Evolutionary conservation across 1,284 basidiomycete genomes (phyloP), one percentile per base, ranked within the genome.

Genomic region (Papiliotrema laurentii): DNA sequence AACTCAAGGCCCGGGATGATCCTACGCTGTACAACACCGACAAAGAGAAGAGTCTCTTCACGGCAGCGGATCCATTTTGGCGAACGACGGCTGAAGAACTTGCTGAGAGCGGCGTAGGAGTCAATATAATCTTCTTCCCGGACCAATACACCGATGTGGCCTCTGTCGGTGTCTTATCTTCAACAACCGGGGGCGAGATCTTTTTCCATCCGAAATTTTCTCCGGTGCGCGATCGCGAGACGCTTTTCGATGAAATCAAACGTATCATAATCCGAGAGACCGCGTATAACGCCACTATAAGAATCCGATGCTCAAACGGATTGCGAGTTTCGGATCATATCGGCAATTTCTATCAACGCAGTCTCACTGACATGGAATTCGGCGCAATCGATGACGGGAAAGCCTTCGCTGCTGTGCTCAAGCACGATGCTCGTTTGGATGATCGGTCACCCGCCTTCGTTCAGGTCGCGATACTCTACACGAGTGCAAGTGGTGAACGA

Each of bases 151-250:
- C 91, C 58, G 94, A 98, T 71, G 77, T 97, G 1, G 94, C 86
- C 1, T 89, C 87, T 1, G 83, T 99, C 50, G 87, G 89, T 30
- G 74, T 81, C 2, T 78, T 92, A 5, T 72, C 86, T 0, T 83
- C 82, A 0, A 69, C 84, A 16, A 92, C 90, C 1, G 96, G 96
- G n/a, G 96, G 96, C 18, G 90, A 96, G 52, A 67, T 94, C 1
- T 93, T 86, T 75, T 96, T 88, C 77, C 88, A 96, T 66, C 94
- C 96, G 6, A 82, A 88, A 30, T 98, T 93, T 71, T 81, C 86
- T 50, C 79, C 83, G 0, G 74, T 76, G 2, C 80, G 86, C 38
- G 91, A 97, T 68, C 79, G 80, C 9, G 67, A 77, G 19, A 78
- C 83, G 14, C 68, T 99, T 11, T 73, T 79, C 24, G 84, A 85